Percentiles rank a stretch among this genome's conserved stretches.
Conservation (phyloP, 176 grass and related monocot species). For the Rhipidocladum racemiflorum region DNA sequence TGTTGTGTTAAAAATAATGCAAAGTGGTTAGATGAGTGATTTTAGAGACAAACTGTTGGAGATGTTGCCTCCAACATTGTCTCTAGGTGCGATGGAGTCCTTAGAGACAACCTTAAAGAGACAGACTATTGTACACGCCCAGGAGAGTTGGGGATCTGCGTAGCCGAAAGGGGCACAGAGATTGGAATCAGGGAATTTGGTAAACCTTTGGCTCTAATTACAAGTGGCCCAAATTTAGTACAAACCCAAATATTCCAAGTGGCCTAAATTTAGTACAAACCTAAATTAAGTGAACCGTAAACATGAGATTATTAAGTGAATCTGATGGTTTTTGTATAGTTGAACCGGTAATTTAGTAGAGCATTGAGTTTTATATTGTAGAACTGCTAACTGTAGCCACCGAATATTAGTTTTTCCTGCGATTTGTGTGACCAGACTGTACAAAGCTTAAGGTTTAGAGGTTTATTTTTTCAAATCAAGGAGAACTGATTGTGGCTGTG, state of each 20-base stretch:
- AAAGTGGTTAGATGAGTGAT: too few species aligned
- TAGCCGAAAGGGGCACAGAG: neutral
- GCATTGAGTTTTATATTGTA: neutral
- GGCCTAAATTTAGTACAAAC: too few species aligned
- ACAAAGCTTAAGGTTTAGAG: neutral
- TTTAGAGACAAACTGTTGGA: too few species aligned
- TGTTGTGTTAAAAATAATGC: too few species aligned
- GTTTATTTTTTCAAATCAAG: neutral
- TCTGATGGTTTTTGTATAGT: neutral
- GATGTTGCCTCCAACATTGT: too few species aligned
- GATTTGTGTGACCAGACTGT: neutral
- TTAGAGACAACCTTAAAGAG: too few species aligned
- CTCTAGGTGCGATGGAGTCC: too few species aligned
- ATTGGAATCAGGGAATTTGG: neutral
- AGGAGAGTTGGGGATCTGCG: neutral
- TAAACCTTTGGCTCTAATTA: neutral
- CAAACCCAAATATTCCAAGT: too few species aligned
- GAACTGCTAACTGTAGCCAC: neutral
- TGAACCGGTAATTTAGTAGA: neutral
- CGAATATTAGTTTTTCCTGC: neutral
- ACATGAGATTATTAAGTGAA: neutral
- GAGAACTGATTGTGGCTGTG: neutral
- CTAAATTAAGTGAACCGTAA: neutral
- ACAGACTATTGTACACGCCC: too few species aligned
- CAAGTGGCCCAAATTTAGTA: neutral